These are phyloP conservation scores for Pestalotiopsis sp. DNA, from an alignment of 2,329 filamentous ascomycete genomes.

Conservation along the genomic window DNA sequence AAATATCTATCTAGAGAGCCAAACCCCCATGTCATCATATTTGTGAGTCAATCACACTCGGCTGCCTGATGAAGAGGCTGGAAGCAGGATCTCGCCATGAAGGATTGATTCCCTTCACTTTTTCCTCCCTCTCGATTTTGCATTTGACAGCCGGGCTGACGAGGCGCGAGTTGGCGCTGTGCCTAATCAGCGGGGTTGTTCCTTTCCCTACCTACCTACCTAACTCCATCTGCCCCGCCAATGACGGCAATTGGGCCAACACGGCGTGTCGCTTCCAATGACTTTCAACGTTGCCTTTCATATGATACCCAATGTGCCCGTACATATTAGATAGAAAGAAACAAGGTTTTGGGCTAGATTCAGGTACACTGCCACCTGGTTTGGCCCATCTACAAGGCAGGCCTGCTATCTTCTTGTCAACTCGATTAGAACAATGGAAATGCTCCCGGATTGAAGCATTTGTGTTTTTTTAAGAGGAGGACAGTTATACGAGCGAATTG, in stretches of 20 bases:
- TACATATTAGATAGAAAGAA: too few relatives aligned
- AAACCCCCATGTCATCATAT: not conserved
- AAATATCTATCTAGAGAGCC: too few relatives aligned
- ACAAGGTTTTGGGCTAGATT: too few relatives aligned
- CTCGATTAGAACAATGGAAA: too few relatives aligned
- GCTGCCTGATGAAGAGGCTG: not conserved
- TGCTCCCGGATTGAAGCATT: too few relatives aligned
- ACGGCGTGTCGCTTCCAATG: not conserved
- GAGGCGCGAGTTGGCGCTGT: constrained; percentile 1
- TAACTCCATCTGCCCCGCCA: constrained; percentile 23
- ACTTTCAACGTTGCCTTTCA: not conserved
- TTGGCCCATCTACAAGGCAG: too few relatives aligned
- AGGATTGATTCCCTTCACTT: not conserved
- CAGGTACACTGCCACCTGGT: too few relatives aligned
- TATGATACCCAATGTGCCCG: too few relatives aligned
- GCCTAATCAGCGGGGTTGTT: constrained; percentile 13
- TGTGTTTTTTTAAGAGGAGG: too few relatives aligned
- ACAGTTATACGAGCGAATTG: not conserved
- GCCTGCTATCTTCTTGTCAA: too few relatives aligned
- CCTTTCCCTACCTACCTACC: too few relatives aligned
- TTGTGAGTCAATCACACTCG: not conserved
- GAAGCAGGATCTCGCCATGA: not conserved
- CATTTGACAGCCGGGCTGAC: not conserved
- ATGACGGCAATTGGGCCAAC: constrained; percentile 17
- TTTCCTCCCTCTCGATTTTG: not conserved